Evolutionary conservation across 1,284 basidiomycete species (phyloP), one percentile per base, ranked within the genome.

Genomic region (Boletus mariae): DNA sequence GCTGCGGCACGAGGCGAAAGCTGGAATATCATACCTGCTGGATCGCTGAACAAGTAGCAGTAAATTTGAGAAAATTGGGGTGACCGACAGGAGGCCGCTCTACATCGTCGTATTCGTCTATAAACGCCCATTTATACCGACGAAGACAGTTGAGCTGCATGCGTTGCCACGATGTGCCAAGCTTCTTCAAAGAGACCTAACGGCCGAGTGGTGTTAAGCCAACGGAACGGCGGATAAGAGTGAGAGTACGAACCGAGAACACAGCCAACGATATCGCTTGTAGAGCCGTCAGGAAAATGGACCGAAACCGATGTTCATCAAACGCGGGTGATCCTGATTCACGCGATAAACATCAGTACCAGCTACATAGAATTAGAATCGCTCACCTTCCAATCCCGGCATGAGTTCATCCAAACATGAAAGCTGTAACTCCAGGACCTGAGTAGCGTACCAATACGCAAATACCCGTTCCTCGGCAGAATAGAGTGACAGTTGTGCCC

Each of bases 401-500:
- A 77, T 53, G 41, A 90, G 51, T 15, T 73, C 66, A 47, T 85
- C 80, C 53, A 89, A 65, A 54, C 75, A 77, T 5, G 66, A 65
- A 10, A 86, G 60, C 59, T 89, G 81, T n/a, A 67, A 66, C 20
- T 82, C 77, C 2, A 85, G 68, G 1, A 90, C 74, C 43, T 77
- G 74, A 1, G 76, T 62, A 7, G 76, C 70, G 61, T 90, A 87
- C 85, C 88, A 91, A 70, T 91, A 91, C 5, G 87, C 83, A 57
- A 87, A 80, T 0, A 84, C 74, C 41, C 75, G 78, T 62, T 93
- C 90, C 40, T 85, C 78, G 1, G 73, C 66, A 8, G 80, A 74
- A 61, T 92, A 91, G 8, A 94, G 69, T 43, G 88, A 84, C 26
- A 92, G 72, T 63, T 92, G 88, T 58, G 90, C 87, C 1, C 89